Base-by-base conservation (phyloP, 441 rosid genomes). In the Melastoma candidum region DNA sequence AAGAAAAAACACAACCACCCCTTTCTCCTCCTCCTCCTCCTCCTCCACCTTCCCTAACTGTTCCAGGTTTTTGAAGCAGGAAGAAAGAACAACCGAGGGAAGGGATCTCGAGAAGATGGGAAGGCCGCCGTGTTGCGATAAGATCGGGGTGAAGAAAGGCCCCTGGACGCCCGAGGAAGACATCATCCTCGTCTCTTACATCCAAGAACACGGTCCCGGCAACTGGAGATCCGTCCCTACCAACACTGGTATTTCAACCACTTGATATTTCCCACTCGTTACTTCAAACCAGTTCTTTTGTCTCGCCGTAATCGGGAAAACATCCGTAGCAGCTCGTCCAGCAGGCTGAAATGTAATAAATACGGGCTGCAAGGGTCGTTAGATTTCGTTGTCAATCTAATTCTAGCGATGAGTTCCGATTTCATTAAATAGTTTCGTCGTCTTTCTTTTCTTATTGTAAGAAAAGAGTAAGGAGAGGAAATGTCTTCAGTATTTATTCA, bases 131-230 rank as follows among this genome's bases (percentile, higher is more conserved):
- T 82, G 85, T 47, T 82, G 88, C 64, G 85, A 82, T 13, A 82
- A 79, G 68, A 68, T 73, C 26, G 80, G 81, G 54, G 79, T 82
- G 62, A 82, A 82, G 79, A 82, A 82, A 71, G 85, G 88, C 7
- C 88, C 88, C 51, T 82, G 88, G 88, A 82, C 85, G 2, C 88
- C 88, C 12, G 88, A 82, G 48, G 88, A 82, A 70, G 88, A 82
- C 56, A 82, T 82, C 71, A 71, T 77, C 54, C 59, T 82, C 61
- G 85, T 82, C 65, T 79, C 88, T 61, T 77, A 82, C 58, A 82
- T 82, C 54, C 88, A 82, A 68, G 81, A 82, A 63, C 81, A 82
- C 69, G 88, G 88, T 22, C 78, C 88, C 12, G 88, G 85, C 36
- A 82, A 82, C 61, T 82, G 88, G 88, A 75, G 88, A 73, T 66